Percentiles rank a stretch among this genome's conserved stretches.
Conservation (phyloP, 257 asterid species). For the Striga asiatica region DNA sequence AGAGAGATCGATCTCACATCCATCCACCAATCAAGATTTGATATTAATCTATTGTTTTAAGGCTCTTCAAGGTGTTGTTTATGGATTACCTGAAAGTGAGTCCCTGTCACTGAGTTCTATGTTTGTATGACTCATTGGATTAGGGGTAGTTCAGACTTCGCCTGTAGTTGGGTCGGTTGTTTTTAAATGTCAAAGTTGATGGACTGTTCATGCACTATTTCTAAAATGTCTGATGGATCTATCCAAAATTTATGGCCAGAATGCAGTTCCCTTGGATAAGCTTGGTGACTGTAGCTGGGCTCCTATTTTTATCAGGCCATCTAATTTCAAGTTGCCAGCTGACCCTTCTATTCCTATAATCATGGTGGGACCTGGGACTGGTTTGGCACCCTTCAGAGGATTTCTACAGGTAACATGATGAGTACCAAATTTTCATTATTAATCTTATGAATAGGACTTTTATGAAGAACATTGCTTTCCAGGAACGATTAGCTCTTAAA, state of each 20-base stretch:
- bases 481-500: constrained; percentile 60
- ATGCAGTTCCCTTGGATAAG: constrained; percentile 46
- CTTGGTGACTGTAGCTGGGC: constrained; percentile 48
- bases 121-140: neutral
- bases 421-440: neutral
- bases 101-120: neutral
- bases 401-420: constrained; percentile 43
- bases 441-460: constrained; percentile 4
- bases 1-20: neutral
- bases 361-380: constrained; percentile 85
- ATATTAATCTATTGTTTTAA: neutral
- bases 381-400: constrained; percentile 82
- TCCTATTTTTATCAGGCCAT: constrained; percentile 58
- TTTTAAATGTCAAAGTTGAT: constrained; percentile 1
- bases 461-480: constrained; percentile 17
- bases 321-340: constrained; percentile 60
- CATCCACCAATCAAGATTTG: neutral
- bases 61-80: neutral
- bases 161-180: neutral
- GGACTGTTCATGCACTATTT: neutral
- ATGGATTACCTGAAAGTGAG: too few species aligned
- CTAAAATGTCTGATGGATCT: constrained; percentile 1
- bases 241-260: constrained; percentile 27
- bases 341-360: constrained; percentile 54
- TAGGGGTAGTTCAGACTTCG: neutral